Evolutionary conservation across 495 filamentous ascomycete species (phyloP).

Genomic region (Penicillium paradoxum): DNA sequence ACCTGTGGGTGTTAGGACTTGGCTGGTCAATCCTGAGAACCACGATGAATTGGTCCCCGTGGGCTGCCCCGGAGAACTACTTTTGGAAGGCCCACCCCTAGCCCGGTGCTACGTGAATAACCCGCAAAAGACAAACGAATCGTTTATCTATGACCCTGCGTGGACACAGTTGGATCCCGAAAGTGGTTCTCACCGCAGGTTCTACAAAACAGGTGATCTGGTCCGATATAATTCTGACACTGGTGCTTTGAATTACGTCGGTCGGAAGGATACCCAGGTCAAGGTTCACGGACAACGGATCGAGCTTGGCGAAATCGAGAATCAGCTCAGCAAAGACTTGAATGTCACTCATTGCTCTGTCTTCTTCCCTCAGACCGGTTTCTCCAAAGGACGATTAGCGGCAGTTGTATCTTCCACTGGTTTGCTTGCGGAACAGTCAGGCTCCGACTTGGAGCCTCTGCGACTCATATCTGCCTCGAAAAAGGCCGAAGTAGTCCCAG

Average conservation of each 20-base stretch:
- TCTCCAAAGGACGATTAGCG: conserved; percentile 36
- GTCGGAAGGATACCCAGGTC: conserved; percentile 62
- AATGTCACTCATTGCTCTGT: conserved; percentile 38
- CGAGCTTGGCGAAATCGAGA: conserved; percentile 63
- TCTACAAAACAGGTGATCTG: conserved; percentile 67
- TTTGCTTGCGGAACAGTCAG: conserved; percentile 17
- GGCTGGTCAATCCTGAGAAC: conserved; percentile 44
- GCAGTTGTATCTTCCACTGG: conserved; percentile 33
- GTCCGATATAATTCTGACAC: conserved; percentile 56
- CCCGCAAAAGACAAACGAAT: conserved; percentile 36
- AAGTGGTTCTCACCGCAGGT: conserved; percentile 32
- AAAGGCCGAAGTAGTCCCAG: conserved; percentile 23
- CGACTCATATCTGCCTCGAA: conserved; percentile 20
- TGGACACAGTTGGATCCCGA: conserved; percentile 27
- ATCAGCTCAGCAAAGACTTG: conserved; percentile 34
- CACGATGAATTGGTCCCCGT: conserved; percentile 45
- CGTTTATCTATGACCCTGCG: conserved; percentile 41
- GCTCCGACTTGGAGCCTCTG: conserved; percentile 21
- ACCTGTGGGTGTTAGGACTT: conserved; percentile 36
- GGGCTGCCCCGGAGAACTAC: conserved; percentile 45
- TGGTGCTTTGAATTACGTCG: conserved; percentile 55
- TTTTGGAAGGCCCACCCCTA: conserved; percentile 48
- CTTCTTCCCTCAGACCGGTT: conserved; percentile 40
- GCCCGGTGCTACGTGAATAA: conserved; percentile 45
- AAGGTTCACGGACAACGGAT: conserved; percentile 64